These are phyloP conservation scores for Pseudogymnoascus verrucosus DNA, from an alignment of 2,329 filamentous ascomycete species.

Conservation along the genomic window DNA sequence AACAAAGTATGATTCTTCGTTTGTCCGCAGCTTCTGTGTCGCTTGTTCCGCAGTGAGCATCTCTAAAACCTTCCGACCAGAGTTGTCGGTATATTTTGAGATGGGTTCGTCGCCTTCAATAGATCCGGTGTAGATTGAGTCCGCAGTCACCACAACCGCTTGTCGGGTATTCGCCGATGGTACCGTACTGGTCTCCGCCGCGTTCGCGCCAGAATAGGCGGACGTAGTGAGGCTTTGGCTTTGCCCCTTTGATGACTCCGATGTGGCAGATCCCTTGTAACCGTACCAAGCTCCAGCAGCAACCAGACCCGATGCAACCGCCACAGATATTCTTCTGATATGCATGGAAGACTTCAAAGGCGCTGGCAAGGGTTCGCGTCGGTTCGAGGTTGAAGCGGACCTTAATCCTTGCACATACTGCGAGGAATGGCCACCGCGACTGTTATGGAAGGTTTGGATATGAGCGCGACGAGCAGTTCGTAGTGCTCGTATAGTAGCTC, in stretches of 20 bases:
- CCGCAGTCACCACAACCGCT: conserved; percentile 81
- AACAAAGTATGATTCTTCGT: conserved; percentile 87
- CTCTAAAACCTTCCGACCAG: conserved; percentile 78
- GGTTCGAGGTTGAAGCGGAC: conserved; percentile 33
- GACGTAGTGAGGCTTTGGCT: conserved; percentile 20
- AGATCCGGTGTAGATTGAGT: conserved; percentile 81
- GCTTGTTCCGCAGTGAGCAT: conserved; percentile 96
- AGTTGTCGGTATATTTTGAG: conserved; percentile 78
- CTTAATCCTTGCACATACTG: conserved; percentile 40
- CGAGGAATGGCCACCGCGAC: conserved; percentile 33
- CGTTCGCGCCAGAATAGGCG: conserved; percentile 17
- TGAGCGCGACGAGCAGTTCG: conserved; percentile 58
- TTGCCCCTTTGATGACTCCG: conserved; percentile 21
- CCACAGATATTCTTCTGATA: conserved; percentile 58
- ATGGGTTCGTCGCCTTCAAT: conserved; percentile 80
- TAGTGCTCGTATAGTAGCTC: conserved; percentile 58
- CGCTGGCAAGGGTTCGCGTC: conserved; percentile 28
- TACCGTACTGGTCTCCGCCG: conserved; percentile 7
- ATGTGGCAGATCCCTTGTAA: conserved; percentile 41
- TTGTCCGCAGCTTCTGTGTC: conserved; percentile 77
- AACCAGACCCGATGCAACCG: conserved; percentile 58
- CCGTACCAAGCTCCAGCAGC: conserved; percentile 72
- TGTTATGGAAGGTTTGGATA: conserved; percentile 51
- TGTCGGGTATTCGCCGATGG: conserved; percentile 45
- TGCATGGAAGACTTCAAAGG: conserved; percentile 56